Base-by-base conservation (phyloP, 306 rosid species). In the Citrullus mucosospermus region DNA sequence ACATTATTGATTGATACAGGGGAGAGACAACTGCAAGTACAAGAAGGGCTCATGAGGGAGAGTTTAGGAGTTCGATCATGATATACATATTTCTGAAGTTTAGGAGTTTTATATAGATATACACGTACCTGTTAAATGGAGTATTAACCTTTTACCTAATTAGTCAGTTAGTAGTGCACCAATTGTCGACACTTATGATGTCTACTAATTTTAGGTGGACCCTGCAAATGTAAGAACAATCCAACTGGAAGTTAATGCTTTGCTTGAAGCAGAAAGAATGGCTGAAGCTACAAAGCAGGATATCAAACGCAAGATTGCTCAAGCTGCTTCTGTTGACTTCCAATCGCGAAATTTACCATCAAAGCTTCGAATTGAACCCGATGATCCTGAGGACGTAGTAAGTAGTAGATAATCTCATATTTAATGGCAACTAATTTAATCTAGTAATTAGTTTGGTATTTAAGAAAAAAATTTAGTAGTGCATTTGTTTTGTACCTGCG, bases 251-350 rank as follows among this genome's bases (percentile, higher is more conserved):
- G 91, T 91, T 56, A 80, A 92, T 87, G 79, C 99, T 59, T 86
- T 95, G 84, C 79, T 89, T 81, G 97, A 95, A 87, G 99, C 97
- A 50, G 97, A 95, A 83, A 91, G 84, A 80, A 90, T 89, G 82
- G 98, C 99, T 55, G 97, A 95, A 88, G 98, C 97, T 67, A 95
- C 99, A 78, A 95, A 95, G 74, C 97, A 89, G 84, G 97, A 97
- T 69, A 89, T 95, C 80, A 92, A 92, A 82, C 90, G 97, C 60
- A 95, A 95, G 86, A 92, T 95, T 83, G 96, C 92, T 1, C 97
- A 91, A 83, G 96, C 99, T 72, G 97, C 89, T 79, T 89, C 97
- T 76, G 77, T 92, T 72, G 99, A 89, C 79, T 79, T 89, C 68
- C 97, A 95, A 76, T 89, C 97, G 13, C 87, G 96, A 73, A 92